Base-by-base conservation (phyloP, 163 green algal genomes). In the Scenedesmus sp. region DNA sequence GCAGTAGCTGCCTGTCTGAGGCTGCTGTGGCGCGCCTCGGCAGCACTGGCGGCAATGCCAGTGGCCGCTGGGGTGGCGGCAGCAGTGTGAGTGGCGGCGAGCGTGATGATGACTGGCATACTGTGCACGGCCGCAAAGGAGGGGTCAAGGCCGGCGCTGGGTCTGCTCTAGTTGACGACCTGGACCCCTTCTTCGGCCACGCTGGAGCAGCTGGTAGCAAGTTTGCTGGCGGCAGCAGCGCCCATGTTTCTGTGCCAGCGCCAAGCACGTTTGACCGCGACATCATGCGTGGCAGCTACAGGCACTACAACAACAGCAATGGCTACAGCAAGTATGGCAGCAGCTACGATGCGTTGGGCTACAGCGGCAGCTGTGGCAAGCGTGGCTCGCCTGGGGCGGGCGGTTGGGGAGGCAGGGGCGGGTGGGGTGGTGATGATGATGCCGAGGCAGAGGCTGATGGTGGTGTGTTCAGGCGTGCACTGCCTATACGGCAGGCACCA, bases 31-130 rank as follows among this genome's bases (percentile, higher is more conserved):
- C 83, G 53, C 12, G 18, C 10, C 72, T 90, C 33, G 65, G 70
- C 30, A 26, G 20, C 12, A 37, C 7, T 16, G 72, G 46, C 44
- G 7, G 35, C 6, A 16, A 5, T 46, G 65, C 33, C 3, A 30
- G n/a, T 24, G 33, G 35, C 33, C 10, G 42, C 43, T 22, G 16
- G 37, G 68, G 68, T n/a, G 80, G 85, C 35, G 30, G 73, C 37
- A 51, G 85, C 68, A 90, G 44, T n/a, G 43, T 70, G 9, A 30
- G 35, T 13, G 73, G 44, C 40, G 85, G 33, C 18, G 72, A 51
- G 65, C 30, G 65, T 53, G 72, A 90, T 53, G 70, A 84, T 76
- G 85, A 90, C 20, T 90, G 85, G 85, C 85, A 90, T 6, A 87
- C 82, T 15, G 85, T 90, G 33, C 84, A 82, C 53, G 56, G 84